These are phyloP conservation scores for Prunus kanzakura DNA, from an alignment of 306 rosid genomes.

Conservation along the genomic window DNA sequence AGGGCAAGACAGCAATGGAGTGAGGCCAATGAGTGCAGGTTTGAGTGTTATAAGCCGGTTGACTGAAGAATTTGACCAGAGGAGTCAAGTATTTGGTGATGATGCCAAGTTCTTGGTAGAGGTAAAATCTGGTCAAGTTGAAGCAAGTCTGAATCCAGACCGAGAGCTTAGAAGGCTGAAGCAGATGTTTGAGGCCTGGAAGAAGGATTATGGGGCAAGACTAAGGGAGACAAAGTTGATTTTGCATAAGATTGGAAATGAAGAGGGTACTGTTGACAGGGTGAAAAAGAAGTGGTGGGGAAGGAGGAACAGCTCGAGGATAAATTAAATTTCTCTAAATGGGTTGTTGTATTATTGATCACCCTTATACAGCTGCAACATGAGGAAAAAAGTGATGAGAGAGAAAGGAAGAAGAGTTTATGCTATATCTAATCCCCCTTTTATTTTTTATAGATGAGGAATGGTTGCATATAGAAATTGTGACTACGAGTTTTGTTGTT, in stretches of 20 bases:
- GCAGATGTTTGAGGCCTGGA: slow-evolving; percentile 98
- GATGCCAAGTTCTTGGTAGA: slow-evolving; percentile 99
- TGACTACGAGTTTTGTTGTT: slow-evolving; percentile 29
- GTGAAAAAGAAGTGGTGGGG: slow-evolving; percentile 94
- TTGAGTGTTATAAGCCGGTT: slow-evolving; percentile 90
- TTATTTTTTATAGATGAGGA: slow-evolving; percentile 16
- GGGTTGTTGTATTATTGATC: slow-evolving; percentile 2
- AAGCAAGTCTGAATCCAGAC: slow-evolving; percentile 91
- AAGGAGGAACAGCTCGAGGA: slow-evolving; percentile 89
- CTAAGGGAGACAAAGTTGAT: slow-evolving; percentile 88
- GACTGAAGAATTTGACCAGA: slow-evolving; percentile 95
- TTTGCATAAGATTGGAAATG: slow-evolving; percentile 81
- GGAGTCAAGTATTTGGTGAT: slow-evolving; percentile 97
- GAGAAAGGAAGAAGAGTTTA: slow-evolving; percentile 15
- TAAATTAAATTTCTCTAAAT: slow-evolving; percentile 38
- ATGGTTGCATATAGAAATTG: slow-evolving; percentile 23
- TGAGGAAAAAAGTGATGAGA: slow-evolving; percentile 27
- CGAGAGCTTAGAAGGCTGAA: slow-evolving; percentile 86
- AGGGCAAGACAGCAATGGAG: slow-evolving; percentile 76
- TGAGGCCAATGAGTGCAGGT: slow-evolving; percentile 94
- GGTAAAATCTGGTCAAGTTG: slow-evolving; percentile 96
- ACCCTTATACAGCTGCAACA: neutral
- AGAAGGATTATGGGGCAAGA: slow-evolving; percentile 83
- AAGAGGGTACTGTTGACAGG: slow-evolving; percentile 60
- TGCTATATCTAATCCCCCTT: slow-evolving; percentile 28